Percentiles rank a stretch among this genome's conserved stretches.
Conservation (phyloP, 2,329 filamentous ascomycete species). For the Botrytis pseudocinerea region DNA sequence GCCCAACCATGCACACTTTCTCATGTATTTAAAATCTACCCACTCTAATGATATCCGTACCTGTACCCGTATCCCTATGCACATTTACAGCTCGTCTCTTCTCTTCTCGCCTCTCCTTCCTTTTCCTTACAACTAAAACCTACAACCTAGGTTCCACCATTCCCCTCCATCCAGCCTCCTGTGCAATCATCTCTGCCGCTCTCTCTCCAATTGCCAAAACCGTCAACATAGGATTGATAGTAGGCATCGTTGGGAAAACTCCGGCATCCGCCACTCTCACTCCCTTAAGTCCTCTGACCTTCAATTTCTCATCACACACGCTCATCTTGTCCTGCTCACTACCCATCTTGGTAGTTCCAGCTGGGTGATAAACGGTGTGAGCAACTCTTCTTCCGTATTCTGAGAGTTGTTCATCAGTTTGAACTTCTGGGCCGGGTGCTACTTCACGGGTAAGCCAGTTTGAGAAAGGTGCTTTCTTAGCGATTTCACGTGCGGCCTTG, state of each 20-base stretch:
- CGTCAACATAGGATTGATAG: conserved; percentile 88
- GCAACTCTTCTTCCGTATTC: conserved; percentile 80
- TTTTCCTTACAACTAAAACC: neutral
- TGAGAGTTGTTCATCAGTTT: conserved; percentile 76
- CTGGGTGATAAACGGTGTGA: conserved; percentile 89
- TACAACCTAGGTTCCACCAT: conserved; percentile 37
- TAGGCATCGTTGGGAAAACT: conserved; percentile 84
- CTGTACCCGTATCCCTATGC: neutral
- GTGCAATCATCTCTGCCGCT: conserved; percentile 78
- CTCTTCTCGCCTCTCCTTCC: neutral
- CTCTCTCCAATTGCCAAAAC: conserved; percentile 82
- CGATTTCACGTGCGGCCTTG: conserved; percentile 41
- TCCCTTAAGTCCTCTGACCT: conserved; percentile 69
- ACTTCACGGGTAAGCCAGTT: conserved; percentile 46
- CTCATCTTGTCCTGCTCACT: conserved; percentile 68
- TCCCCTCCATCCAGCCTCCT: conserved; percentile 64
- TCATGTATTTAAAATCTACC: neutral
- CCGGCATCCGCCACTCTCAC: conserved; percentile 83
- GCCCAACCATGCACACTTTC: neutral
- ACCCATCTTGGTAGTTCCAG: conserved; percentile 89
- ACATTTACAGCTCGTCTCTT: neutral
- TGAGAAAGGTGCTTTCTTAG: conserved; percentile 44
- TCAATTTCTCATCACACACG: conserved; percentile 76
- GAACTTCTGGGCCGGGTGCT: conserved; percentile 45
- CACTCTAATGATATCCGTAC: neutral